Conservation (phyloP, 257 asterid species). For the Nicotiana tabacum region DNA sequence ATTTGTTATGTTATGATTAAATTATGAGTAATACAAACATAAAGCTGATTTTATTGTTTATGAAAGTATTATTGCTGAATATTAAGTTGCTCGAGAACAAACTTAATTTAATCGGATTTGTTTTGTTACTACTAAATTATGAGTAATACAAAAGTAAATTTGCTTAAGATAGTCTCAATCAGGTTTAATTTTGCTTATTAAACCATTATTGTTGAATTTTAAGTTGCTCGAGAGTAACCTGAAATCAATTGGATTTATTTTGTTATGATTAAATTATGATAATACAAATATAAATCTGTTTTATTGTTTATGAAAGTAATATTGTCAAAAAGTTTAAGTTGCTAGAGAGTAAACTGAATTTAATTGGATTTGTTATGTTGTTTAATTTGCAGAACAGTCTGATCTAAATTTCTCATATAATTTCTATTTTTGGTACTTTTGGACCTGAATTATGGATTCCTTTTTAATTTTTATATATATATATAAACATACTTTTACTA, state of each 20-base stretch:
- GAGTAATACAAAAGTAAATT: slow-evolving; percentile 37
- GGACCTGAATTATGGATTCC: not conserved
- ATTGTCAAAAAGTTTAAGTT: too few species aligned
- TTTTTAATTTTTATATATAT: too few species aligned
- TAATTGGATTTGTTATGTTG: not conserved
- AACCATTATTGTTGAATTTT: not conserved
- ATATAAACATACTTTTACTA: too few species aligned
- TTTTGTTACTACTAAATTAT: not conserved
- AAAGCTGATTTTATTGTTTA: not conserved
- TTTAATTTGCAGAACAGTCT: not conserved
- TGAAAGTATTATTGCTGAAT: not conserved
- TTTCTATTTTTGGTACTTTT: not conserved
- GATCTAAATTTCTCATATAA: not conserved
- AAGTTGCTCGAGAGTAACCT: not conserved
- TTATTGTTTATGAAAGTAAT: too few species aligned
- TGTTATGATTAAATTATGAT: not conserved
- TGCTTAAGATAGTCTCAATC: slow-evolving; percentile 76
- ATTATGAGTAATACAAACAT: not conserved
- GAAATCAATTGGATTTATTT: not conserved
- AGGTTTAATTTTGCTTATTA: slow-evolving; percentile 32
- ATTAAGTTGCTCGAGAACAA: not conserved
- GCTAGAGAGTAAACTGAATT: not conserved
- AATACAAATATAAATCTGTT: too few species aligned
- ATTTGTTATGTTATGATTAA: not conserved
- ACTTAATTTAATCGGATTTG: not conserved